Evolutionary conservation across 257 asterid species (phyloP).

Genomic region (Solanum tarijense): DNA sequence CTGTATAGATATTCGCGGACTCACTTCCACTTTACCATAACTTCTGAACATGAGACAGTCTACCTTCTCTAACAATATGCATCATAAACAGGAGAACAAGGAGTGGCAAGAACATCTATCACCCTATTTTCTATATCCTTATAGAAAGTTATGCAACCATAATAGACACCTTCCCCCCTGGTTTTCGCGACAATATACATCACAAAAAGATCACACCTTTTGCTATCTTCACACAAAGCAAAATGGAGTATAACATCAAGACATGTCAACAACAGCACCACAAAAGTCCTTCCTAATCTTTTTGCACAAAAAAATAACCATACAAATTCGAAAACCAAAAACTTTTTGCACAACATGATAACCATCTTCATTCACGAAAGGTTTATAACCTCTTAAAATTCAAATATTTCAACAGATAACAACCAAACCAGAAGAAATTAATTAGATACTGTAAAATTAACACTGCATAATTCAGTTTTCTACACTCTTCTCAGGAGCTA

Average conservation of each 20-base stretch:
- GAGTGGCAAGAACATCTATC: neutral
- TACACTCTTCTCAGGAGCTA: neutral
- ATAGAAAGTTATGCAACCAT: neutral
- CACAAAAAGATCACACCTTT: neutral
- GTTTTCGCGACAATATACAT: neutral
- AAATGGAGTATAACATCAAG: neutral
- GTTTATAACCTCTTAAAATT: neutral
- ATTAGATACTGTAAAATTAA: neutral
- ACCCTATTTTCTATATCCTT: neutral
- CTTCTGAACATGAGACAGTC: neutral
- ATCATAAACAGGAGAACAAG: neutral
- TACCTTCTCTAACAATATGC: neutral
- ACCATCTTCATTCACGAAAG: neutral
- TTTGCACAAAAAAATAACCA: neutral
- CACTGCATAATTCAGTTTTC: neutral
- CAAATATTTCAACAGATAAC: neutral
- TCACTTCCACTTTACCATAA: neutral
- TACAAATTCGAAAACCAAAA: neutral
- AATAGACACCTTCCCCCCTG: neutral
- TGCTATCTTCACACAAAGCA: neutral
- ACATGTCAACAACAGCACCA: neutral
- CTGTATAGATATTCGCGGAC: neutral
- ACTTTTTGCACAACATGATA: neutral
- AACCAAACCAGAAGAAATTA: neutral
- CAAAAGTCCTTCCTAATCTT: neutral